Evolutionary conservation across 345 rosid genomes (phyloP).

Genomic region (Corchorus capsularis): DNA sequence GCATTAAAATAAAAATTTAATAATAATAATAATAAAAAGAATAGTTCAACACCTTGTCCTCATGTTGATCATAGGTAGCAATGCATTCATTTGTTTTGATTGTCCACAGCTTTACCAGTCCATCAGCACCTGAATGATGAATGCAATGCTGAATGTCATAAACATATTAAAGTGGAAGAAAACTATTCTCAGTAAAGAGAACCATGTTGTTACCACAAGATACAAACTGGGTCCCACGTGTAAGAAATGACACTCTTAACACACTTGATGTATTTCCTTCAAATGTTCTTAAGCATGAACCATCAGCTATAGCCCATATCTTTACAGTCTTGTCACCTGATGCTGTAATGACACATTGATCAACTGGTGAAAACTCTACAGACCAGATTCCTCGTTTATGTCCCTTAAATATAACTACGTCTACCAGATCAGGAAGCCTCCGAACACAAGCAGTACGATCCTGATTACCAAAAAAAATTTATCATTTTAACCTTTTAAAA

Average conservation of each 20-base stretch:
- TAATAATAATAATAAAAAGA: background rate
- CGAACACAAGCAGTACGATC: constrained; percentile 96
- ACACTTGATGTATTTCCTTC: constrained; percentile 97
- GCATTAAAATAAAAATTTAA: background rate
- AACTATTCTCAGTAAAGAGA: constrained; percentile 10
- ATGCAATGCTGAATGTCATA: background rate
- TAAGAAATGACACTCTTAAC: constrained; percentile 79
- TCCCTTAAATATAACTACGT: constrained; percentile 76
- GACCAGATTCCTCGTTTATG: constrained; percentile 97
- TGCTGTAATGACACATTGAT: constrained; percentile 92
- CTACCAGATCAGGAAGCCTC: constrained; percentile 88
- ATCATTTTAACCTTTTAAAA: background rate
- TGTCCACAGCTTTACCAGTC: constrained; percentile 90
- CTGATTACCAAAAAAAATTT: constrained; percentile 38
- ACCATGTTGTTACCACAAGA: constrained; percentile 69
- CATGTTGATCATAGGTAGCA: constrained; percentile 91
- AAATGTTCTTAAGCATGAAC: constrained; percentile 92
- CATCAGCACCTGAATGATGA: constrained; percentile 76
- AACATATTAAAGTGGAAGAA: constrained; percentile 5
- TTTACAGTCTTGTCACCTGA: constrained; percentile 93
- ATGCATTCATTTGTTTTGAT: constrained; percentile 85
- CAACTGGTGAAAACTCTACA: constrained; percentile 95
- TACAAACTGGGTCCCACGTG: constrained; percentile 88
- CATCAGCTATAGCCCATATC: constrained; percentile 91
- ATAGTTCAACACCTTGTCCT: constrained; percentile 71